phyloP scores from a whole-genome alignment of 2,329 filamentous ascomycete genomes.

The Colletotrichum caudatum region DNA sequence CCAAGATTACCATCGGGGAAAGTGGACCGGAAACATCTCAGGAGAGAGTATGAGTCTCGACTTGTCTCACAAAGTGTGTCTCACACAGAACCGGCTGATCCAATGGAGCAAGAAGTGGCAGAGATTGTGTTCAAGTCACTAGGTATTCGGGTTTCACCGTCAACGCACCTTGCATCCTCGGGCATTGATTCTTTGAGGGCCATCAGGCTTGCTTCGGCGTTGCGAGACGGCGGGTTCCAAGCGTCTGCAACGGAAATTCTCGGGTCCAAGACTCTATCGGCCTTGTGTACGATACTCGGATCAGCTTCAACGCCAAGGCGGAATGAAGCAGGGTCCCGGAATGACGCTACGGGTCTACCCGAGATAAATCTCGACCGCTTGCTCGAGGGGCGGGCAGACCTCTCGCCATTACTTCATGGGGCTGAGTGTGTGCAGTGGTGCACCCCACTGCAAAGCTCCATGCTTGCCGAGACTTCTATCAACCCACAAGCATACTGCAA shows the following conservation, averaged over 20 bases:
- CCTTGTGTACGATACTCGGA: background rate
- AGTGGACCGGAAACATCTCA: conserved; percentile 76
- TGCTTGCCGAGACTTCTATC: conserved; percentile 79
- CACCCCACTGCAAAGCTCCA: conserved; percentile 80
- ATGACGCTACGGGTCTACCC: background rate
- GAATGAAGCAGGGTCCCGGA: no score
- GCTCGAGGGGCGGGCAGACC: conserved; percentile 1
- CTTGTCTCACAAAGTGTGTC: conserved; percentile 10
- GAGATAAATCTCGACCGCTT: conserved; percentile 6
- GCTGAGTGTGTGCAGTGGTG: conserved; percentile 68
- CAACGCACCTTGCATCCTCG: conserved; percentile 61
- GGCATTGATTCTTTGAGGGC: conserved; percentile 73
- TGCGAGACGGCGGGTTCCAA: conserved; percentile 68
- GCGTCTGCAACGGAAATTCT: conserved; percentile 73
- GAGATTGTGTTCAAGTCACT: conserved; percentile 57
- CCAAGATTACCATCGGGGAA: conserved; percentile 88
- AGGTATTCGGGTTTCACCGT: conserved; percentile 50
- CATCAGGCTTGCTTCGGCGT: conserved; percentile 67
- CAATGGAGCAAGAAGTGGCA: conserved; percentile 51
- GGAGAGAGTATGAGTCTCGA: conserved; percentile 41
- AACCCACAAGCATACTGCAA: conserved; percentile 79
- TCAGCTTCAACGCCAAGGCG: conserved; percentile 18
- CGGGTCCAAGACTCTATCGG: conserved; percentile 57
- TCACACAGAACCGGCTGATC: conserved; percentile 10
- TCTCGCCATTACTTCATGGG: background rate